Percentiles rank a stretch among this genome's conserved stretches.
phyloP scores from a whole-genome alignment of 192 early-diverging fungal species.

The Coemansia sp. region DNA sequence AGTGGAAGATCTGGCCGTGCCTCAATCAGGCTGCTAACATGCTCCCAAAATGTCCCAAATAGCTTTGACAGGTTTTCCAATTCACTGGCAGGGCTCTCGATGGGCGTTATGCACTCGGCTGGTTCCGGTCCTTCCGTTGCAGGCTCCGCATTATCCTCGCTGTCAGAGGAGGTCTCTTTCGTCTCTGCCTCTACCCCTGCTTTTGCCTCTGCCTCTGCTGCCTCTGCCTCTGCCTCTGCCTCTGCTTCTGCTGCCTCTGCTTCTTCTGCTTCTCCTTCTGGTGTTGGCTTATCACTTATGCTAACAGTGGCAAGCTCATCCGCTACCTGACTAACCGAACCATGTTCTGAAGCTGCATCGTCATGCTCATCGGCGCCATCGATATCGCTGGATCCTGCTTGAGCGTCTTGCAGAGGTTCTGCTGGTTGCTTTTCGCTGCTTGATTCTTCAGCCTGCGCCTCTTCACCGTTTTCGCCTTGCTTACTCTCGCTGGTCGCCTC shows the following conservation, averaged over 20 bases:
- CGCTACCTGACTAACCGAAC: no score
- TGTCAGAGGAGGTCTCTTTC: background rate
- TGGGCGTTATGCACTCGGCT: background rate
- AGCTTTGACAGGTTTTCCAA: slow-evolving; percentile 49
- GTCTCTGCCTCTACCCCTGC: no score
- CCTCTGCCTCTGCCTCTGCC: no score
- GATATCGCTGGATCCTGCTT: background rate
- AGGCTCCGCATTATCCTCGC: background rate
- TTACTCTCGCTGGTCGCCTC: background rate
- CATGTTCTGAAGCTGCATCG: no score
- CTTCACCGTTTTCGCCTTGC: background rate
- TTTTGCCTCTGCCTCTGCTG: background rate
- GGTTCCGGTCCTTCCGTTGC: background rate
- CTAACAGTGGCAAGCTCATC: no score
- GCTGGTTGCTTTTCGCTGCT: no score
- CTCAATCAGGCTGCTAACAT: slow-evolving; percentile 90
- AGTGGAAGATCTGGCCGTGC: slow-evolving; percentile 88
- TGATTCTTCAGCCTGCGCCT: background rate
- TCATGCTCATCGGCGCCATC: no score
- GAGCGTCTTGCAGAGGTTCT: no score
- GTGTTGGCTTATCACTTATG: no score
- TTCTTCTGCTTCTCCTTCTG: no score
- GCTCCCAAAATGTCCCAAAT: slow-evolving; percentile 97
- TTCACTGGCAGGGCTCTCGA: slow-evolving; percentile 12
- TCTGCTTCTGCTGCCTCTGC: no score